phyloP scores from a whole-genome alignment of 371 early-diverging fungal genomes.

The Mucor indicus region DNA sequence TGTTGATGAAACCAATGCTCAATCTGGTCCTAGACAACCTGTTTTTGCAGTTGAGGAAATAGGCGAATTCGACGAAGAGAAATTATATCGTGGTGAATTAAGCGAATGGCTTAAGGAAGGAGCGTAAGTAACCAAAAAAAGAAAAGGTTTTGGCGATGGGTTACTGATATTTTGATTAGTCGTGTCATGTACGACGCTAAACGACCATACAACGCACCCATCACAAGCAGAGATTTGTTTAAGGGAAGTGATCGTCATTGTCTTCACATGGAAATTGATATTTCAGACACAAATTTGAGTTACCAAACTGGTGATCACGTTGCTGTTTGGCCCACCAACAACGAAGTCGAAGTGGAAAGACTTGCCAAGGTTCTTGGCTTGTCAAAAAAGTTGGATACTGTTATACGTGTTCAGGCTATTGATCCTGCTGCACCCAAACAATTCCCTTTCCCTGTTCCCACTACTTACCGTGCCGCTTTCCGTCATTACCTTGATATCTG shows the following conservation, averaged over 20 bases:
- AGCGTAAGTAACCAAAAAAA: constrained; percentile 15
- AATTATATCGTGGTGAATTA: constrained; percentile 63
- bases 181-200: constrained; percentile 66
- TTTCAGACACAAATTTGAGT: constrained; percentile 69
- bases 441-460: constrained; percentile 84
- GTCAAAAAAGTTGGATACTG: constrained; percentile 61
- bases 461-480: constrained; percentile 82
- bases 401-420: constrained; percentile 58
- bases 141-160: too few relatives aligned
- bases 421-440: constrained; percentile 71
- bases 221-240: constrained; percentile 69
- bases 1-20: constrained; percentile 53
- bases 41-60: constrained; percentile 46
- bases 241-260: constrained; percentile 74
- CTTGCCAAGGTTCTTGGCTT: constrained; percentile 68
- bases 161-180: constrained; percentile 14
- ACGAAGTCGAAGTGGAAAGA: constrained; percentile 68
- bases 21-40: constrained; percentile 38
- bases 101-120: constrained; percentile 32
- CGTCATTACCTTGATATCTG: constrained; percentile 90
- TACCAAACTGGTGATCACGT: constrained; percentile 95
- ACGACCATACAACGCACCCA: constrained; percentile 72
- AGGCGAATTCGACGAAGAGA: constrained; percentile 26
- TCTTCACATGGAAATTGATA: constrained; percentile 91
- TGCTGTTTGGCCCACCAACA: constrained; percentile 91